A percentile compares a stretch with the other conserved stretches of the same genome.
Evolutionary conservation across 2,329 filamentous ascomycete genomes (phyloP).

Genomic region (Colletotrichum sp.): DNA sequence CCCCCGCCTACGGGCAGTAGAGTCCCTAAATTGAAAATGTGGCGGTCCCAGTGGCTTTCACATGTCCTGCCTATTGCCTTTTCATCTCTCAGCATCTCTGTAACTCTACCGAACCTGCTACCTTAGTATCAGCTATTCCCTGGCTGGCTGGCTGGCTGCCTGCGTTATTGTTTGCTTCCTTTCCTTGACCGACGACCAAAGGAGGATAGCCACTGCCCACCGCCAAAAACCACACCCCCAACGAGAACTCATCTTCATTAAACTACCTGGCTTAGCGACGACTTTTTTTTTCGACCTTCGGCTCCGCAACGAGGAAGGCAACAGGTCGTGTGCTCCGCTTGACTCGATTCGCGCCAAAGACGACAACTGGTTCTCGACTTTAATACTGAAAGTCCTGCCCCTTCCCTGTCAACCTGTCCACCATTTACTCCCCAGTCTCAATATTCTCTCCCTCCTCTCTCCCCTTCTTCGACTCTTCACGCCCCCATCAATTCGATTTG

Average conservation of each 20-base stretch:
- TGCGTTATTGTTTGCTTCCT: neutral
- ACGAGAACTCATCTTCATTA: neutral
- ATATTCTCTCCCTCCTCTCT: neutral
- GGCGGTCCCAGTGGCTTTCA: conserved; percentile 6
- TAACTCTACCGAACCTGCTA: neutral
- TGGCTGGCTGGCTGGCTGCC: neutral
- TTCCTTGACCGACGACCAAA: conserved; percentile 19
- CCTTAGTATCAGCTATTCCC: neutral
- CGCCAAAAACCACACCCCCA: neutral
- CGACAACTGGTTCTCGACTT: neutral
- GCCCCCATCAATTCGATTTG: neutral
- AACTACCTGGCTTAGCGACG: neutral
- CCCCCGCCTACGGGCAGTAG: neutral
- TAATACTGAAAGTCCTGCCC: neutral
- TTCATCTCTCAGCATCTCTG: neutral
- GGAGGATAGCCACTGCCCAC: conserved; percentile 10
- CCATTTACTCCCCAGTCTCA: neutral
- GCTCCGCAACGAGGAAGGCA: conserved; percentile 12
- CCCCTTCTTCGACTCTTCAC: neutral
- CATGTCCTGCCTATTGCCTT: conserved; percentile 1
- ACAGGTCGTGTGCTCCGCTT: conserved; percentile 17
- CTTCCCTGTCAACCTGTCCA: neutral
- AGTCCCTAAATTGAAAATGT: neutral
- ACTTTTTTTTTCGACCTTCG: neutral
- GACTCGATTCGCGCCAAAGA: neutral